These are phyloP conservation scores for Chlorella sp. DNA, from an alignment of 139 green algal genomes.

Conservation along the genomic window DNA sequence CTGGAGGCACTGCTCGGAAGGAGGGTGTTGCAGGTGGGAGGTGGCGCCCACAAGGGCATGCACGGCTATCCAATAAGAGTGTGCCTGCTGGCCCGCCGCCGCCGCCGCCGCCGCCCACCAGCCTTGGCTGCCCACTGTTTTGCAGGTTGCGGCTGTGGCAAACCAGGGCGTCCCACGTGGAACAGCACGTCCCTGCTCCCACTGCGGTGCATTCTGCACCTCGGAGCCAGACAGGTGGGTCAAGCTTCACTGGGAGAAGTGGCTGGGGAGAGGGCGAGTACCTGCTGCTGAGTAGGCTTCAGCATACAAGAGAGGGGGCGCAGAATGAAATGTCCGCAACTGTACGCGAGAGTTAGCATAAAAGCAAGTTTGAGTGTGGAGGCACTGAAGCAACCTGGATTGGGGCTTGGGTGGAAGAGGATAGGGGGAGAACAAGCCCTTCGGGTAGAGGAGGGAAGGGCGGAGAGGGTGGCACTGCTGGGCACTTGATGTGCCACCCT, in stretches of 20 bases:
- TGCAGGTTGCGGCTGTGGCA: neutral
- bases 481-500: neutral
- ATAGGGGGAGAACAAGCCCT: too few relatives aligned
- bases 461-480: too few relatives aligned
- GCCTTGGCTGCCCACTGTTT: neutral
- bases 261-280: too few relatives aligned
- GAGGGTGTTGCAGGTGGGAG: conserved; percentile 3
- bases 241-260: too few relatives aligned
- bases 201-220: neutral
- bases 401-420: too few relatives aligned
- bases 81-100: neutral
- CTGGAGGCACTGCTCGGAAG: conserved; percentile 24
- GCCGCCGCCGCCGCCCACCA: neutral
- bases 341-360: too few relatives aligned
- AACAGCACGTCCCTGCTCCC: neutral
- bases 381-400: too few relatives aligned
- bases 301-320: too few relatives aligned
- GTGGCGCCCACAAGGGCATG: neutral
- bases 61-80: neutral
- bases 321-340: too few relatives aligned
- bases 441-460: too few relatives aligned
- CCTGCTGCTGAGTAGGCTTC: too few relatives aligned
- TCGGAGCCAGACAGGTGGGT: neutral
- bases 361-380: too few relatives aligned
- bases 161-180: neutral